Evolutionary conservation across 2,329 filamentous ascomycete genomes (phyloP).

Genomic region (Parascedosporium putredinis): DNA sequence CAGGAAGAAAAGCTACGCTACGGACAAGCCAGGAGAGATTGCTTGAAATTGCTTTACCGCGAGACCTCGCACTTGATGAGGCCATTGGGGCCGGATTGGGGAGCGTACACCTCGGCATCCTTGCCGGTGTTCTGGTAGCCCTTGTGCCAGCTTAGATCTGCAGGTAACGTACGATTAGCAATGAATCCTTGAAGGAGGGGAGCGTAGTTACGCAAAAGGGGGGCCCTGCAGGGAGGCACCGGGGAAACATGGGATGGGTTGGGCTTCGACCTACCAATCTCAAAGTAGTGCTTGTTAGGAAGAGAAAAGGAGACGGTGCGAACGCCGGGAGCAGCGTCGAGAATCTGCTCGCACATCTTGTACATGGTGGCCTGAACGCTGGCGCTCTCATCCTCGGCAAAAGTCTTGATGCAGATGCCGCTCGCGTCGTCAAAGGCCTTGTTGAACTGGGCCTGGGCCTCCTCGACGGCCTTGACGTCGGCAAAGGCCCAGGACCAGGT

Average conservation of each 20-base stretch:
- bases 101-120: conserved; percentile 90
- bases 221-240: not conserved
- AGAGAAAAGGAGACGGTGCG: conserved; percentile 70
- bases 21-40: too few species aligned
- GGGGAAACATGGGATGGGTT: not conserved
- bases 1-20: conserved; percentile 14
- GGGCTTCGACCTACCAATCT: conserved; percentile 57
- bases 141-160: conserved; percentile 95
- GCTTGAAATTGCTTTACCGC: too few species aligned
- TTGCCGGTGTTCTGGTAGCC: conserved; percentile 88
- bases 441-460: conserved; percentile 59
- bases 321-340: conserved; percentile 62
- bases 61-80: conserved; percentile 89
- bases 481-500: conserved; percentile 76
- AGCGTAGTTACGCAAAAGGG: not conserved
- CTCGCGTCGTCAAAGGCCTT: conserved; percentile 68
- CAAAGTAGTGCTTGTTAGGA: conserved; percentile 98
- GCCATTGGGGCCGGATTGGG: conserved; percentile 86
- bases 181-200: not conserved
- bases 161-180: conserved; percentile 2
- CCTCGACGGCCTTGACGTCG: conserved; percentile 55
- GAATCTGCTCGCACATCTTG: conserved; percentile 87
- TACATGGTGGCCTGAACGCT: conserved; percentile 98
- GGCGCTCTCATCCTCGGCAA: conserved; percentile 81
- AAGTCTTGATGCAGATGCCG: conserved; percentile 78